Evolutionary conservation across 202 grass and related monocot genomes (phyloP).

Genomic region (Zoysia matrella): DNA sequence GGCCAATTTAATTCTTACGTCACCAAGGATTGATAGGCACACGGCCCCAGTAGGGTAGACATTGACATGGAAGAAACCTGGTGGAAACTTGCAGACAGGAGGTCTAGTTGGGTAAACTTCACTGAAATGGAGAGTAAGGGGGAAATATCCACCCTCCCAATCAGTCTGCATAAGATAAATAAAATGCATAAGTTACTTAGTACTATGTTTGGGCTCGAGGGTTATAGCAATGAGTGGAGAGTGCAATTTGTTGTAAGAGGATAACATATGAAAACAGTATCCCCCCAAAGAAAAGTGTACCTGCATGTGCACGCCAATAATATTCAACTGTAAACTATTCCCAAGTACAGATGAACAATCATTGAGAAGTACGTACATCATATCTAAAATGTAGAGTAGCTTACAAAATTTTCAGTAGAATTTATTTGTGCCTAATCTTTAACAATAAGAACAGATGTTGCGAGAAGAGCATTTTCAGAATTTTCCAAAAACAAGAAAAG

Average conservation of each 20-base stretch:
- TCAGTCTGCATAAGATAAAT: conserved; percentile 70
- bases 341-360: background rate
- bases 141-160: conserved; percentile 90
- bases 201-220: background rate
- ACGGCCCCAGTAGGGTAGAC: conserved; percentile 65
- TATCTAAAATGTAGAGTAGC: background rate
- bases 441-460: background rate
- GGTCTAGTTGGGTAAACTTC: conserved; percentile 81
- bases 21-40: conserved; percentile 76
- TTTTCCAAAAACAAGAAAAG: background rate
- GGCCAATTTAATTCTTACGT: conserved; percentile 48
- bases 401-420: conserved; percentile 6
- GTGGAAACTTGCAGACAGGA: conserved; percentile 81
- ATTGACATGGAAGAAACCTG: conserved; percentile 50
- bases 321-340: background rate
- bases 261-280: background rate
- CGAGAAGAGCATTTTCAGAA: background rate
- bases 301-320: background rate
- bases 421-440: background rate
- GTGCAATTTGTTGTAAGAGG: background rate
- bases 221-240: background rate
- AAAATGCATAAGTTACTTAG: background rate
- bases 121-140: conserved; percentile 65
- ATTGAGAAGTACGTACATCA: background rate
- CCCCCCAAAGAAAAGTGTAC: conserved; percentile 6